A percentile compares a stretch with the other conserved stretches of the same genome.
Conservation (phyloP, 2,329 filamentous ascomycete species). For the Aspergillus japonicus region DNA sequence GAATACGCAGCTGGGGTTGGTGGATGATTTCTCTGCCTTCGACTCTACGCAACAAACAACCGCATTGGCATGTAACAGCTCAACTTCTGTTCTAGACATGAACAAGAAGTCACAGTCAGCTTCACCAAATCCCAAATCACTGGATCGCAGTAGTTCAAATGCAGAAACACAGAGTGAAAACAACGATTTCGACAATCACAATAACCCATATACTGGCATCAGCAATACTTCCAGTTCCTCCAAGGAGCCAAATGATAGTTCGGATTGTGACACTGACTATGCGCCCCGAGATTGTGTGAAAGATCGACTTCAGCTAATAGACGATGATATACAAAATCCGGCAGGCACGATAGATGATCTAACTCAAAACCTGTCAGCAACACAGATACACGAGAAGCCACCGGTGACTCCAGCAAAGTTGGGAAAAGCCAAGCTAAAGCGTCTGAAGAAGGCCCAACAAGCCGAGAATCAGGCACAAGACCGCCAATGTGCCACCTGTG, state of each 20-base stretch:
- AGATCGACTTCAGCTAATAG: slow-evolving; percentile 33
- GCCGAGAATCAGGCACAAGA: slow-evolving; percentile 30
- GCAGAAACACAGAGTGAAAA: not conserved
- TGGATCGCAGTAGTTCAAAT: not conserved
- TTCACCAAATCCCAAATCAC: not conserved
- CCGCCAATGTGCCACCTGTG: slow-evolving; percentile 75
- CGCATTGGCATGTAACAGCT: not conserved
- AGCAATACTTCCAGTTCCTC: not conserved
- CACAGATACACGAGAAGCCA: slow-evolving; percentile 21
- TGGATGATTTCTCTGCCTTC: slow-evolving; percentile 6
- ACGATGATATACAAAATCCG: slow-evolving; percentile 10
- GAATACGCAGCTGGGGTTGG: slow-evolving; percentile 53
- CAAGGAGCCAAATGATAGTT: not conserved
- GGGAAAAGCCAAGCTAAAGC: slow-evolving; percentile 56
- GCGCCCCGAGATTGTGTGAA: slow-evolving; percentile 43
- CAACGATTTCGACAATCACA: not conserved
- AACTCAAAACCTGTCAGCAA: slow-evolving; percentile 18
- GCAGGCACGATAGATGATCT: slow-evolving; percentile 15
- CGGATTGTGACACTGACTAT: slow-evolving; percentile 37
- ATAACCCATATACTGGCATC: not conserved
- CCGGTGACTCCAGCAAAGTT: slow-evolving; percentile 31
- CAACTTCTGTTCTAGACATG: not conserved
- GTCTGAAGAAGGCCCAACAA: slow-evolving; percentile 48
- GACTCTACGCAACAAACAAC: not conserved
- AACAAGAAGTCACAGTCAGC: not conserved